A percentile compares a stretch with the other conserved stretches of the same genome.
Conservation (phyloP, 257 asterid species). For the Ilex aquifolium region DNA sequence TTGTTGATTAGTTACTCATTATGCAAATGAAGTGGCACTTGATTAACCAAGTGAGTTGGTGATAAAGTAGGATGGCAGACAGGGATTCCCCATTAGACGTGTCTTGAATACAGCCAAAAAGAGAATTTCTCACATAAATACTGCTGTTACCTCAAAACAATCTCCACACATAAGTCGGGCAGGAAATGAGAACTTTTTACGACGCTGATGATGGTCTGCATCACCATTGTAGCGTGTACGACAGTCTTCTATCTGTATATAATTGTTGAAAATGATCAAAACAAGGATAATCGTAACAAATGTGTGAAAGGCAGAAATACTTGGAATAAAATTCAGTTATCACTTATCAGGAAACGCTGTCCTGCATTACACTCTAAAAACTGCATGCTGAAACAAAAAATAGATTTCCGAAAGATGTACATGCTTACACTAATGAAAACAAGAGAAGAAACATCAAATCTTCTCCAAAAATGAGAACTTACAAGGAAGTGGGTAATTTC, state of each 20-base stretch:
- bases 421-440: too few species aligned
- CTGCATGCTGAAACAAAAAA: too few species aligned
- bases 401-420: too few species aligned
- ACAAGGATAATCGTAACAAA: too few species aligned
- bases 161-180: slow-evolving; percentile 96
- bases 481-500: too few species aligned
- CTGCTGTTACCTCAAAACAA: slow-evolving; percentile 71
- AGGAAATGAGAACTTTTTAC: slow-evolving; percentile 91
- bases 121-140: not conserved
- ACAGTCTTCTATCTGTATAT: slow-evolving; percentile 86
- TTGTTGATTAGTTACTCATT: too few species aligned
- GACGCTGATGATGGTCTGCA: slow-evolving; percentile 92
- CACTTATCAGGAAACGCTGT: not conserved
- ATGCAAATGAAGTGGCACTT: not conserved
- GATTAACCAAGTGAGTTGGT: not conserved
- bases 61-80: not conserved
- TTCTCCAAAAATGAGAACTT: too few species aligned
- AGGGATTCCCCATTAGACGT: not conserved
- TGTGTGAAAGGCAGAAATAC: too few species aligned
- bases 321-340: not conserved
- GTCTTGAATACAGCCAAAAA: not conserved
- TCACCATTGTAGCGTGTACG: slow-evolving; percentile 96
- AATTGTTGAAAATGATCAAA: not conserved
- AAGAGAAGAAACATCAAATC: too few species aligned
- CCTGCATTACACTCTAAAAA: too few species aligned